Percentiles rank a stretch among this genome's conserved stretches.
These are phyloP conservation scores for Polysphondylium violaceum DNA, from an alignment of 78 protist genomes.

Conservation along the genomic window DNA sequence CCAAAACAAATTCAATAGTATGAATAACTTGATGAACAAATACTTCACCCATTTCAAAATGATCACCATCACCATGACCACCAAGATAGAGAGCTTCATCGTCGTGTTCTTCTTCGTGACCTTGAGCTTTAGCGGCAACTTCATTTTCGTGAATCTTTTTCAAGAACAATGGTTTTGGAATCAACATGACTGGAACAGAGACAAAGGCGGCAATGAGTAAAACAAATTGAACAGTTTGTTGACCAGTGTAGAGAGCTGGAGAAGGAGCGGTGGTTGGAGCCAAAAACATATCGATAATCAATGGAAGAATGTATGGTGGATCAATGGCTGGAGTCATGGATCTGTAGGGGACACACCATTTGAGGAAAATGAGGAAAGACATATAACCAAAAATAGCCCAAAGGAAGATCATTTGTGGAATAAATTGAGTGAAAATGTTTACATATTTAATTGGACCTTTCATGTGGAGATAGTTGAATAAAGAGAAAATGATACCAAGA, in stretches of 20 bases:
- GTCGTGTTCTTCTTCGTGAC: constrained; percentile 63
- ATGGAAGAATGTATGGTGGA: constrained; percentile 73
- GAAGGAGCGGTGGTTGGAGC: constrained; percentile 38
- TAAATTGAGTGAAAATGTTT: constrained; percentile 88
- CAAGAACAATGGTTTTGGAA: constrained; percentile 91
- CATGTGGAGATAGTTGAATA: constrained; percentile 85
- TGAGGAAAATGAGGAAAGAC: constrained; percentile 77
- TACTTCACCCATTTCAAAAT: constrained; percentile 93
- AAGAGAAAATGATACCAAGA: constrained; percentile 92
- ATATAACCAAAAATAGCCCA: constrained; percentile 97
- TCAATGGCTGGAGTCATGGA: neutral
- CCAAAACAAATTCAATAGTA: constrained; percentile 99
- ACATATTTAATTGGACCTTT: constrained; percentile 85
- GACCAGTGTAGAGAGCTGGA: constrained; percentile 51
- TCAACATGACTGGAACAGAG: constrained; percentile 93
- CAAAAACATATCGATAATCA: constrained; percentile 77
- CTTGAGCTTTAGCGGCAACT: constrained; percentile 2
- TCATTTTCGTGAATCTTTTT: constrained; percentile 21
- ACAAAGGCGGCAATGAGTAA: constrained; percentile 89
- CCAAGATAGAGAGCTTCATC: constrained; percentile 60
- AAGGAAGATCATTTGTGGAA: constrained; percentile 98
- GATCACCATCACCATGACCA: constrained; percentile 83
- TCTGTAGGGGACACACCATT: constrained; percentile 72
- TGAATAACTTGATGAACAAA: constrained; percentile 97
- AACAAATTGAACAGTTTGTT: constrained; percentile 80